A percentile compares a stretch with the other conserved stretches of the same genome.
phyloP scores from a whole-genome alignment of 179 eudicot species.

The Spinacia oleracea region DNA sequence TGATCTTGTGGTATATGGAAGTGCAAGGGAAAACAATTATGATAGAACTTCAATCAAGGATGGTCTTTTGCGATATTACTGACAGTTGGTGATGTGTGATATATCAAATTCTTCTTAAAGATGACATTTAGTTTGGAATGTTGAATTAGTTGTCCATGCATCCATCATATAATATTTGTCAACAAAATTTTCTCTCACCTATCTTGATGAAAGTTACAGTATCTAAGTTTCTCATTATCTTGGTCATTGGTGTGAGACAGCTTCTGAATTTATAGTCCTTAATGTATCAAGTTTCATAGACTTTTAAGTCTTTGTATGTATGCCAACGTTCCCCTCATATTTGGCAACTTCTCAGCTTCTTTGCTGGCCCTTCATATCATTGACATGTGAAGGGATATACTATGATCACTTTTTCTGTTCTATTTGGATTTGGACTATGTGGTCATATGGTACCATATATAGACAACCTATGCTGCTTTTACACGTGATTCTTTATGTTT shows the following conservation, averaged over 20 bases:
- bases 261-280: background rate
- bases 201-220: background rate
- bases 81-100: background rate
- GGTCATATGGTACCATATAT: background rate
- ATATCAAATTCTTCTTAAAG: background rate
- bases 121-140: background rate
- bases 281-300: background rate
- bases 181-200: background rate
- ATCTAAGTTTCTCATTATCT: background rate
- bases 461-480: background rate
- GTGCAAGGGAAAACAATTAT: background rate
- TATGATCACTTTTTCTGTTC: no score
- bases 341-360: background rate
- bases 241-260: background rate
- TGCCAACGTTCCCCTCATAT: background rate
- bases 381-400: no score
- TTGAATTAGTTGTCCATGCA: background rate
- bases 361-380: background rate
- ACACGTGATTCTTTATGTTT: background rate
- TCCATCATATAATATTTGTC: background rate
- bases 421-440: background rate
- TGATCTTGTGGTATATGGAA: background rate
- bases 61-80: background rate
- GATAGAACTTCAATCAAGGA: background rate
- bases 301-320: background rate